Conservation (phyloP, 2,329 filamentous ascomycete species). For the Aspergillus glaucus region DNA sequence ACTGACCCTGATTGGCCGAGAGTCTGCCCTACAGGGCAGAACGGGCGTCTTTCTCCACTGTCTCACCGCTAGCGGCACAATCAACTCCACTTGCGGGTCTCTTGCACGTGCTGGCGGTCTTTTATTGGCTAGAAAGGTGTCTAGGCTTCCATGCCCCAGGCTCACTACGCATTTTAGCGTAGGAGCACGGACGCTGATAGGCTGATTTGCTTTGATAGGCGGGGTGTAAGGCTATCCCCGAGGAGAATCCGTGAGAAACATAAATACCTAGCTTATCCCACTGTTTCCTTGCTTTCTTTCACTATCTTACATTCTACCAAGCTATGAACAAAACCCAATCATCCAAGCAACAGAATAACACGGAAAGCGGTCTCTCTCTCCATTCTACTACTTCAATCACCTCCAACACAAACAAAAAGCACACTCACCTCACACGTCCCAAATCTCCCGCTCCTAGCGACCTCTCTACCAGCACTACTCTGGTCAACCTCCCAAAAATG, state of each 20-base stretch:
- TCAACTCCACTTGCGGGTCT: not conserved
- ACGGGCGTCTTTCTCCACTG: not conserved
- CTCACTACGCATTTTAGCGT: not conserved
- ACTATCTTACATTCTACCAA: conserved; percentile 1
- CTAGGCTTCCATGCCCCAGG: not conserved
- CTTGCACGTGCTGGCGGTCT: not conserved
- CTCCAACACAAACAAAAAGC: conserved; percentile 3
- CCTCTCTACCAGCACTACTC: conserved; percentile 8
- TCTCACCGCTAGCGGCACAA: not conserved
- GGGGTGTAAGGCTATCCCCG: too few species aligned
- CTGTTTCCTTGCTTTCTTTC: not conserved
- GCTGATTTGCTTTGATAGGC: not conserved
- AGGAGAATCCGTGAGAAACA: not conserved
- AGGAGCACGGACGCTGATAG: not conserved
- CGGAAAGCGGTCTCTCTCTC: conserved; percentile 13
- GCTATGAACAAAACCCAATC: not conserved
- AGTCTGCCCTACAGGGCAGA: not conserved
- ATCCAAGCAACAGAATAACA: not conserved
- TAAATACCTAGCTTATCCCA: conserved; percentile 1
- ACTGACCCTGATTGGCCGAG: not conserved
- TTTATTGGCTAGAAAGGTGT: not conserved
- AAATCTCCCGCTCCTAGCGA: conserved; percentile 17
- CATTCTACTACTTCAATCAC: conserved; percentile 13
- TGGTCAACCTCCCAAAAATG: conserved; percentile 9
- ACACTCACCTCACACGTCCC: conserved; percentile 13